Conservation (phyloP, 2,329 filamentous ascomycete genomes). For the Neonectria faginata region DNA sequence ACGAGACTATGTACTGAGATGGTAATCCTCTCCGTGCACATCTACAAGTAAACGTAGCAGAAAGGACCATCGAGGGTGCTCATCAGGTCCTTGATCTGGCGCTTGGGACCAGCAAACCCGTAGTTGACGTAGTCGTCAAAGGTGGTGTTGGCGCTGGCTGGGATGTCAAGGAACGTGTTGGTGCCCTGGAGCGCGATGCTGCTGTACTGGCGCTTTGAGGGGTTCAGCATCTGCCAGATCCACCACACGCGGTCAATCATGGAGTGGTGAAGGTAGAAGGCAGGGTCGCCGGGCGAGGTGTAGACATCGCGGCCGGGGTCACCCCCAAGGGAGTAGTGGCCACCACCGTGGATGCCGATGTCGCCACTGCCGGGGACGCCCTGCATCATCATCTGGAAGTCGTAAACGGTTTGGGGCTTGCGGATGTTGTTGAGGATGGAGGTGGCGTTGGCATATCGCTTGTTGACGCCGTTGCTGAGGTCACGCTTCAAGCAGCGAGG, state of each 20-base stretch:
- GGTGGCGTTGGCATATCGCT: slow-evolving; percentile 41
- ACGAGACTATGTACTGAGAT: slow-evolving; percentile 3
- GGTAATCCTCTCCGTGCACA: background rate
- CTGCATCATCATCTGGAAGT: slow-evolving; percentile 62
- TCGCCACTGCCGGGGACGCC: slow-evolving; percentile 44
- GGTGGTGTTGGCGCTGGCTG: slow-evolving; percentile 40
- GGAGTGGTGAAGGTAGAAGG: slow-evolving; percentile 51
- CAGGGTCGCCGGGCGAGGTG: slow-evolving; percentile 53
- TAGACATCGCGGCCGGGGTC: slow-evolving; percentile 57
- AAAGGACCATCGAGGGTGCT: slow-evolving; percentile 50
- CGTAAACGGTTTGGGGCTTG: slow-evolving; percentile 49
- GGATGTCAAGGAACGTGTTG: slow-evolving; percentile 43
- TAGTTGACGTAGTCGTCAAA: slow-evolving; percentile 46
- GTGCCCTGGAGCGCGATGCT: slow-evolving; percentile 39
- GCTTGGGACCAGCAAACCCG: slow-evolving; percentile 39
- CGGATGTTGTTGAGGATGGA: slow-evolving; percentile 54
- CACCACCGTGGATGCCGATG: slow-evolving; percentile 52
- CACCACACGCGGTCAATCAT: slow-evolving; percentile 48
- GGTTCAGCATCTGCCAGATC: slow-evolving; percentile 48
- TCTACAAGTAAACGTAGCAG: slow-evolving; percentile 50
- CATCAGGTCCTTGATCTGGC: slow-evolving; percentile 49
- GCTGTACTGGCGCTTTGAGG: slow-evolving; percentile 39
- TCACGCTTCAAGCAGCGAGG: slow-evolving; percentile 58
- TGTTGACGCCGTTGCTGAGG: slow-evolving; percentile 44
- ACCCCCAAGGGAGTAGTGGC: slow-evolving; percentile 55